A percentile compares a stretch with the other conserved stretches of the same genome.
phyloP scores from a whole-genome alignment of 805 yeast genomes.

The Cyberlindnera xishuangbannaensis region DNA sequence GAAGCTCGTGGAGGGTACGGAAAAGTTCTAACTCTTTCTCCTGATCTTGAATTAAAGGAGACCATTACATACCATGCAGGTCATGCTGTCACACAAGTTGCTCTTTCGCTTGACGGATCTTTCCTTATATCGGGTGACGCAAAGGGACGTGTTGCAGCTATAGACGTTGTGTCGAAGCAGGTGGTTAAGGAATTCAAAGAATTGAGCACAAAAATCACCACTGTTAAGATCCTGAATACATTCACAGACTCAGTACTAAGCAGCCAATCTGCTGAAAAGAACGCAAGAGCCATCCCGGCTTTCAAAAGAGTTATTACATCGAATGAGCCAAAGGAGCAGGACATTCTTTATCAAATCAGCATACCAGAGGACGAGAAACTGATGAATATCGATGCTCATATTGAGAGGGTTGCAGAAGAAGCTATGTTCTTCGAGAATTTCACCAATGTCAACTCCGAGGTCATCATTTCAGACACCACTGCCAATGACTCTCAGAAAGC shows the following conservation, averaged over 20 bases:
- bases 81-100: slow-evolving; percentile 43
- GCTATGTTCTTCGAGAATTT: slow-evolving; percentile 46
- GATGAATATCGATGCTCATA: slow-evolving; percentile 42
- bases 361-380: slow-evolving; percentile 18
- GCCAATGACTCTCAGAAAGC: slow-evolving; percentile 27
- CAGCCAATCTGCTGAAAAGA: slow-evolving; percentile 17
- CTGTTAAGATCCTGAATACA: slow-evolving; percentile 14
- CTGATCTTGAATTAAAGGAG: slow-evolving; percentile 41
- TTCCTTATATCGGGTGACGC: slow-evolving; percentile 66
- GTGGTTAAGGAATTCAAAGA: slow-evolving; percentile 49
- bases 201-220: slow-evolving; percentile 15
- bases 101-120: slow-evolving; percentile 71
- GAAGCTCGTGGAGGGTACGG: slow-evolving; percentile 28
- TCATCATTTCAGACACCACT: slow-evolving; percentile 16
- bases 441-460: slow-evolving; percentile 35
- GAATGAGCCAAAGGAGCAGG: slow-evolving; percentile 36
- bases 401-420: slow-evolving; percentile 43
- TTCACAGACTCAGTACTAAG: slow-evolving; percentile 2
- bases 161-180: slow-evolving; percentile 69
- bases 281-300: slow-evolving; percentile 43
- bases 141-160: slow-evolving; percentile 57
- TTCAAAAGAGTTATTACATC: slow-evolving; percentile 56
- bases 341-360: slow-evolving; percentile 32
- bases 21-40: slow-evolving; percentile 28
- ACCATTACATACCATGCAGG: slow-evolving; percentile 51